Conservation (phyloP, 2,329 filamentous ascomycete genomes). For the Dactylellina sp. region DNA sequence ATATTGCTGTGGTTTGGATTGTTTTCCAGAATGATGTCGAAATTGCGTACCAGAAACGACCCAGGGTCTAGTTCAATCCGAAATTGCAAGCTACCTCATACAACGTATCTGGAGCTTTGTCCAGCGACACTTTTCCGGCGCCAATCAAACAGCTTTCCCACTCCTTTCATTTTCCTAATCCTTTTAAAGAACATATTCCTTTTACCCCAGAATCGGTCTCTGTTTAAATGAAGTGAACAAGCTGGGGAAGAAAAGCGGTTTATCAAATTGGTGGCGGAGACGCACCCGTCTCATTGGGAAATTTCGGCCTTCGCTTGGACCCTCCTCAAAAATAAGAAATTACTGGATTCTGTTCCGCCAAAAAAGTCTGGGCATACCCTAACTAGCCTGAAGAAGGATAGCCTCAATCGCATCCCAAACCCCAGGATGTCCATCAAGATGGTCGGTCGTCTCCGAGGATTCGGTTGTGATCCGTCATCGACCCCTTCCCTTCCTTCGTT, state of each 20-base stretch:
- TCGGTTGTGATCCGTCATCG: slow-evolving; percentile 52
- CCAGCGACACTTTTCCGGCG: not conserved
- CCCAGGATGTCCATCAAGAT: slow-evolving; percentile 24
- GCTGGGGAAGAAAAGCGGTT: slow-evolving; percentile 43
- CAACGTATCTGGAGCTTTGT: not conserved
- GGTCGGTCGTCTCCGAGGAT: slow-evolving; percentile 53
- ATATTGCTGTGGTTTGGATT: slow-evolving; percentile 1
- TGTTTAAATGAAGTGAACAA: slow-evolving; percentile 30
- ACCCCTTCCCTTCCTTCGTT: not conserved
- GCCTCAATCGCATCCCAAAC: slow-evolving; percentile 40
- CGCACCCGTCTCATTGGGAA: slow-evolving; percentile 38
- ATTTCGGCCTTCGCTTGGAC: slow-evolving; percentile 49
- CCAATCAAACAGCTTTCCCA: slow-evolving; percentile 36
- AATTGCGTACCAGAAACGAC: slow-evolving; percentile 20
- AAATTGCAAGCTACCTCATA: not conserved
- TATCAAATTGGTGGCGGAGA: slow-evolving; percentile 54
- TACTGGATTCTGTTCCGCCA: slow-evolving; percentile 36
- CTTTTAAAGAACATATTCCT: slow-evolving; percentile 31
- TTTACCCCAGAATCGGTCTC: slow-evolving; percentile 51
- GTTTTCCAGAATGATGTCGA: slow-evolving; percentile 21
- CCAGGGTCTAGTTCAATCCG: too few species aligned
- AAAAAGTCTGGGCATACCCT: slow-evolving; percentile 11
- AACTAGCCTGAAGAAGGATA: slow-evolving; percentile 30
- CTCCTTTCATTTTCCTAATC: slow-evolving; percentile 33
- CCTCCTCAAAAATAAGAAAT: slow-evolving; percentile 51